Evolutionary conservation across 768 basidiomycete genomes (phyloP), one percentile per base, ranked within the genome.

Genomic region (Kwoniella shandongensis): DNA sequence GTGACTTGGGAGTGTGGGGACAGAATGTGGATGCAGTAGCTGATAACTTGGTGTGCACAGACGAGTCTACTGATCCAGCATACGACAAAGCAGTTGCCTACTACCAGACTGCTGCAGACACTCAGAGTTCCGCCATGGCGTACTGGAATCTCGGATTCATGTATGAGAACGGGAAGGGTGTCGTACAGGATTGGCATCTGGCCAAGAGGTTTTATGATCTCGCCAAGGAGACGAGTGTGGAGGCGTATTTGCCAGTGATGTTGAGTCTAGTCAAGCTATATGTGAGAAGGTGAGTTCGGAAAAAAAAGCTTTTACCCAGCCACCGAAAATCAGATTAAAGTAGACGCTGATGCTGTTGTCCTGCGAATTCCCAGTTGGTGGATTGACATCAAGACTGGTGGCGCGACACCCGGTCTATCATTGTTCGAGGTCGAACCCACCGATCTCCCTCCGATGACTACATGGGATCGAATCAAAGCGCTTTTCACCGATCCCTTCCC

Each of bases 111-210:
- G 96, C 96, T 3, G 91, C 89, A 1, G 91, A 92, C 62, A 93
- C 90, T 1, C 89, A 93, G 59, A 66, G 88, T 67, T 96, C 91
- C 65, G 91, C 96, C 1, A 80, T 98, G 62, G 92, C 96, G 1
- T 90, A 96, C 86, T 97, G 91, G 91, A 96, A 97, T 70, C 79
- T 98, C 11, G 96, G 94, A 1, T 97, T 90, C 89, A 98, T 98
- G 96, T 98, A 97, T 75, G 94, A 98, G 78, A 90, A 91, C 66
- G 96, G 96, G 0, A 75, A 89, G 20, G 96, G 96, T 2, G 89
- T 98, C 0, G 85, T 88, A 23, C 63, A 92, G 86, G 96, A 99
- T 76, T 98, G 90, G 80, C 88, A 96, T 75, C 83, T 98, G 18
- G 96, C 96, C 0, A 99, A 98, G 76, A 82, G 96, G 20, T 88